Evolutionary conservation across 2,329 filamentous ascomycete species (phyloP).

Genomic region (Sporothrix luriei): DNA sequence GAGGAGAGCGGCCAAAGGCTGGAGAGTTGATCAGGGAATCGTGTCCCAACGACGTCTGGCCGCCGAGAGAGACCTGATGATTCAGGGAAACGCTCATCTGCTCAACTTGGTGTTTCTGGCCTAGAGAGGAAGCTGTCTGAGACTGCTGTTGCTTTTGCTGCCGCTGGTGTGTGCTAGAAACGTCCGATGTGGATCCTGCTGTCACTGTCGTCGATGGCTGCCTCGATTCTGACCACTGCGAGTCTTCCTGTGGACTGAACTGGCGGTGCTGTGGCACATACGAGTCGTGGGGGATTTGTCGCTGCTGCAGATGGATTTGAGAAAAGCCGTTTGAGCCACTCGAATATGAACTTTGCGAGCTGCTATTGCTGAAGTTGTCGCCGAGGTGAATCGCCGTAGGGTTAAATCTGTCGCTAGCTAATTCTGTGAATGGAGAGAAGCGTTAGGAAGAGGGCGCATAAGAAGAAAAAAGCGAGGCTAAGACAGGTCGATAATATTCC

Average conservation of each 20-base stretch:
- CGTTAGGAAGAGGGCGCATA: not conserved
- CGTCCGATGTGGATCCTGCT: not conserved
- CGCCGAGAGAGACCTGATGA: conserved; percentile 33
- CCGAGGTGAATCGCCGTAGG: conserved; percentile 4
- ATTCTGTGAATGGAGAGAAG: conserved; percentile 21
- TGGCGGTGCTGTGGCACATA: conserved; percentile 17
- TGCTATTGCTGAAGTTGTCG: conserved; percentile 26
- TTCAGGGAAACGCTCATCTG: conserved; percentile 34
- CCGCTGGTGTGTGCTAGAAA: not conserved
- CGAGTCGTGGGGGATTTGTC: not conserved
- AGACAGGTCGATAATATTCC: not conserved
- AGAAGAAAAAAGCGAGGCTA: not conserved
- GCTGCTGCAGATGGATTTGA: conserved; percentile 23
- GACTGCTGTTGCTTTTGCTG: conserved; percentile 3
- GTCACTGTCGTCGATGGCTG: not conserved
- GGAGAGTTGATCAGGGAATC: conserved; percentile 14
- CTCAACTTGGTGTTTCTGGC: conserved; percentile 25
- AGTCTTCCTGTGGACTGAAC: not conserved
- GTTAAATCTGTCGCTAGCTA: conserved; percentile 25
- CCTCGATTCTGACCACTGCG: conserved; percentile 2
- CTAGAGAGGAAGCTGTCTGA: conserved; percentile 7
- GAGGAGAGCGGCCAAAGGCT: conserved; percentile 11
- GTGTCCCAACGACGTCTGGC: conserved; percentile 33
- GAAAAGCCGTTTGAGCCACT: conserved; percentile 29
- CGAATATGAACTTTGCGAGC: conserved; percentile 29